Conservation (phyloP, 495 filamentous ascomycete species). For the Talaromyces trachyspermus region DNA sequence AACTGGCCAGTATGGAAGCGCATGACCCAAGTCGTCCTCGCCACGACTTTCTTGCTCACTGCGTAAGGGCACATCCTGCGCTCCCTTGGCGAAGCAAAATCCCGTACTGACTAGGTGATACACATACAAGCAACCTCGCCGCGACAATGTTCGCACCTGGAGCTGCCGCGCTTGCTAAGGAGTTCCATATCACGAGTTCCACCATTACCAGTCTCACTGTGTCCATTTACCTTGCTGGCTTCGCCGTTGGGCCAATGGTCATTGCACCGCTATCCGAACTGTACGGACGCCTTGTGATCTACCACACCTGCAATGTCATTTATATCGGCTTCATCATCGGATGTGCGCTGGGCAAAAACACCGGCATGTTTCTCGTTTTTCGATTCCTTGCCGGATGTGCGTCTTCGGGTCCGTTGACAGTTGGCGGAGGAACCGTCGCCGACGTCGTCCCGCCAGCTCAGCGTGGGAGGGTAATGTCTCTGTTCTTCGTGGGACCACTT, state of each 20-base stretch:
- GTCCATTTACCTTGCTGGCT: constrained; percentile 42
- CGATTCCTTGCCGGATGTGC: constrained; percentile 42
- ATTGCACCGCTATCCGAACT: constrained; percentile 54
- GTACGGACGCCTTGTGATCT: constrained; percentile 44
- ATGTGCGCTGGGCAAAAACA: constrained; percentile 33
- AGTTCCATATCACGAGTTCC: constrained; percentile 39
- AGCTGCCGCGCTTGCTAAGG: constrained; percentile 41
- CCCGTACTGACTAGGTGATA: not conserved
- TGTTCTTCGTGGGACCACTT: constrained; percentile 40
- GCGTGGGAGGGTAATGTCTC: constrained; percentile 36
- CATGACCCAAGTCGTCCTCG: not conserved
- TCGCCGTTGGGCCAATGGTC: constrained; percentile 46
- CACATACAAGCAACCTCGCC: constrained; percentile 35
- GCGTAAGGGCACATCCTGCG: not conserved
- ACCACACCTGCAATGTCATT: constrained; percentile 33
- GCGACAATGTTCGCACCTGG: constrained; percentile 62
- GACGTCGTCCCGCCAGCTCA: constrained; percentile 34
- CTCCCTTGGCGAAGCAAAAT: not conserved
- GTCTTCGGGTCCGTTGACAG: constrained; percentile 38
- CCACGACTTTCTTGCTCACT: not conserved
- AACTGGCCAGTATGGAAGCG: constrained; percentile 50
- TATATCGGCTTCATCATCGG: constrained; percentile 41
- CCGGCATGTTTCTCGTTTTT: constrained; percentile 42
- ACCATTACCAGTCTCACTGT: constrained; percentile 34
- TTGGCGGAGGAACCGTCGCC: constrained; percentile 33